These are phyloP conservation scores for Aspergillus coremiiformis DNA, from an alignment of 495 filamentous ascomycete species.

Conservation along the genomic window DNA sequence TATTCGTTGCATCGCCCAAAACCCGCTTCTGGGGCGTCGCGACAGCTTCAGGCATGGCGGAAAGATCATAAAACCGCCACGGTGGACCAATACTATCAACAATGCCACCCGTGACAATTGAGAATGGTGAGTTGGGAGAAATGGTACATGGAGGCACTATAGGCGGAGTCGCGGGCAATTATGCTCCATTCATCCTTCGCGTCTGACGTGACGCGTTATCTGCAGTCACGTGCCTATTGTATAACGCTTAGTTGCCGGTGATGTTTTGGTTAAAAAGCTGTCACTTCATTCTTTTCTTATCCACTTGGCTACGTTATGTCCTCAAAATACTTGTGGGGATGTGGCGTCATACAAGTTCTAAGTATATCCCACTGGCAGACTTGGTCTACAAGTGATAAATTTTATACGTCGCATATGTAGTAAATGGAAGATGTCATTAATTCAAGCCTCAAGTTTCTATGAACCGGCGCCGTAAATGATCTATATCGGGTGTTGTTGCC, in stretches of 20 bases:
- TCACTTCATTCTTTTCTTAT: too few relatives aligned
- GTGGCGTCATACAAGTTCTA: too few relatives aligned
- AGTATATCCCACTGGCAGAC: too few relatives aligned
- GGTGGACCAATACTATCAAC: background rate
- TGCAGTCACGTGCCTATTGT: slow-evolving; percentile 11
- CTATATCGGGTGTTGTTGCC: too few relatives aligned
- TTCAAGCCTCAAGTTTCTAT: too few relatives aligned
- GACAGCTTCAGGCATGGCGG: slow-evolving; percentile 45
- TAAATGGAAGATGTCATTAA: too few relatives aligned
- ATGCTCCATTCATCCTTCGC: slow-evolving; percentile 11
- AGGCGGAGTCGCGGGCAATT: slow-evolving; percentile 7
- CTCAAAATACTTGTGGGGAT: too few relatives aligned
- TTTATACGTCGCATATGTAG: too few relatives aligned
- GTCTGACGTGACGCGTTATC: slow-evolving; percentile 18
- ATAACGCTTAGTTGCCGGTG: background rate
- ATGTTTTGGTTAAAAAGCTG: too few relatives aligned
- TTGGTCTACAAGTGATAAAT: too few relatives aligned
- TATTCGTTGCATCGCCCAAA: slow-evolving; percentile 50
- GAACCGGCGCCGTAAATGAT: too few relatives aligned
- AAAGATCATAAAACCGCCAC: slow-evolving; percentile 10
- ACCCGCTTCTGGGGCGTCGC: slow-evolving; percentile 50
- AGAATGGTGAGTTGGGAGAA: background rate
- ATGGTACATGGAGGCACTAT: background rate
- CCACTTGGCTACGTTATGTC: too few relatives aligned
- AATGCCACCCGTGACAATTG: background rate